phyloP scores from a whole-genome alignment of 352 stramenopile species.

The Globisporangium acanthophoron region DNA sequence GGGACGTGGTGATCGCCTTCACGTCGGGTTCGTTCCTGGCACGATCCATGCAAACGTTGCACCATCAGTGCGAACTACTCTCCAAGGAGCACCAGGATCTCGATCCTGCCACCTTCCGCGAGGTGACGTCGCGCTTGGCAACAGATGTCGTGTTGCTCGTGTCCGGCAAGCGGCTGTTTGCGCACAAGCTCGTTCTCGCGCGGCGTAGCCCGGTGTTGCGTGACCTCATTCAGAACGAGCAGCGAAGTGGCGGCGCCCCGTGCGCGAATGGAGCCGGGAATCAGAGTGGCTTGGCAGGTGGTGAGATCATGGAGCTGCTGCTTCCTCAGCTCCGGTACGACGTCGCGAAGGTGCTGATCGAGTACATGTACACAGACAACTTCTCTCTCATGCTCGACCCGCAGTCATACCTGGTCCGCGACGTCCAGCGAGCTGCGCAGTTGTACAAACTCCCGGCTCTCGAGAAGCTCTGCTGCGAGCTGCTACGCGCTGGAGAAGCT shows the following conservation, averaged over 20 bases:
- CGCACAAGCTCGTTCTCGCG: slow-evolving; percentile 59
- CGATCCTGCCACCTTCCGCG: background rate
- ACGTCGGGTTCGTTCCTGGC: slow-evolving; percentile 48
- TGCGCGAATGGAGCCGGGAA: background rate
- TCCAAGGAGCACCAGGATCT: slow-evolving; percentile 4
- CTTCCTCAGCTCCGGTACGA: slow-evolving; percentile 45
- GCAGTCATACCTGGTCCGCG: slow-evolving; percentile 44
- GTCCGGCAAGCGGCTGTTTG: slow-evolving; percentile 28
- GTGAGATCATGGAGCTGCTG: slow-evolving; percentile 32
- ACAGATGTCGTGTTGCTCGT: slow-evolving; percentile 49
- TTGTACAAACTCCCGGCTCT: slow-evolving; percentile 39
- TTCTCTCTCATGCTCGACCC: slow-evolving; percentile 41
- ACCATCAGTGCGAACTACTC: slow-evolving; percentile 14
- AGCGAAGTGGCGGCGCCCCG: slow-evolving; percentile 9
- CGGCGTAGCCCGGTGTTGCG: slow-evolving; percentile 44
- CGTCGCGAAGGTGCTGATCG: slow-evolving; percentile 44
- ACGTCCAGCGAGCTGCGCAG: slow-evolving; percentile 48
- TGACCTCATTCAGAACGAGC: slow-evolving; percentile 48
- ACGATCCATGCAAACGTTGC: slow-evolving; percentile 29
- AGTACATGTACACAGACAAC: slow-evolving; percentile 74
- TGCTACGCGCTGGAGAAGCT: slow-evolving; percentile 9
- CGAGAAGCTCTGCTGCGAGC: slow-evolving; percentile 25
- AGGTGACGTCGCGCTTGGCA: slow-evolving; percentile 2
- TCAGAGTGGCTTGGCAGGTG: background rate
- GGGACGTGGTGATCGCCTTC: slow-evolving; percentile 35